Percentiles rank a stretch among this genome's conserved stretches.
Conservation (phyloP, 2,329 filamentous ascomycete genomes). For the Alternaria brassicae region DNA sequence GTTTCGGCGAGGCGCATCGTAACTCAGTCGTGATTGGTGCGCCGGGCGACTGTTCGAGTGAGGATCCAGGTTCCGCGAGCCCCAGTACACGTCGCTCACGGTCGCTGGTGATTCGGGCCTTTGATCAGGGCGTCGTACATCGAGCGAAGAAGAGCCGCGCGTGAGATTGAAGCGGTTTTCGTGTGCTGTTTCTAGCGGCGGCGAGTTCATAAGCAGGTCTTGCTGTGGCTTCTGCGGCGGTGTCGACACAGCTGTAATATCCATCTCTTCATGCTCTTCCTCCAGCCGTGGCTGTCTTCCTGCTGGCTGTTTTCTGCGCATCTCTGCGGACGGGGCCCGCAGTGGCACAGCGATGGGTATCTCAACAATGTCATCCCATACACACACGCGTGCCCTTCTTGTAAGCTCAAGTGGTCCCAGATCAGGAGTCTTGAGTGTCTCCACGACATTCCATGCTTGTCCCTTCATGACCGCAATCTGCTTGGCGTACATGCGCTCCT, state of each 20-base stretch:
- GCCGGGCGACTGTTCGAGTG: slow-evolving; percentile 32
- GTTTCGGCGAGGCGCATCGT: slow-evolving; percentile 48
- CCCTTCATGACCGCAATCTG: slow-evolving; percentile 99
- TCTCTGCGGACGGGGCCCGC: slow-evolving; percentile 82
- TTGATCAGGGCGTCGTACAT: slow-evolving; percentile 40
- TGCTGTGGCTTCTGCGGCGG: slow-evolving; percentile 57
- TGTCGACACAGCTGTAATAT: slow-evolving; percentile 76
- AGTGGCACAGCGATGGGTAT: slow-evolving; percentile 93
- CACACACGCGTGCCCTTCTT: slow-evolving; percentile 85
- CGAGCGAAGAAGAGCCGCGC: slow-evolving; percentile 54
- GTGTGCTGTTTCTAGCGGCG: slow-evolving; percentile 54
- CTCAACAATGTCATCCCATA: slow-evolving; percentile 98
- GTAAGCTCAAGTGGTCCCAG: slow-evolving; percentile 95
- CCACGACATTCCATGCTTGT: slow-evolving; percentile 98
- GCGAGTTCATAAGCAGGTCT: slow-evolving; percentile 74
- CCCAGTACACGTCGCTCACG: slow-evolving; percentile 43
- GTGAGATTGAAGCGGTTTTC: slow-evolving; percentile 59
- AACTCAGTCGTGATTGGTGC: slow-evolving; percentile 51
- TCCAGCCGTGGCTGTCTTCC: slow-evolving; percentile 30
- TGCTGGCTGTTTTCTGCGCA: slow-evolving; percentile 69
- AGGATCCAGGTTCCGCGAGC: slow-evolving; percentile 22
- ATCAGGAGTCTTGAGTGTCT: slow-evolving; percentile 90
- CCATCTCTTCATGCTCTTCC: slow-evolving; percentile 81
- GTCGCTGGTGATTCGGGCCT: slow-evolving; percentile 45
- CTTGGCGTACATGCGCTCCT: slow-evolving; percentile 98